Percentiles rank a stretch among this genome's conserved stretches.
These are phyloP conservation scores for Lactuca saligna DNA, from an alignment of 129 eudicot species.

Conservation along the genomic window DNA sequence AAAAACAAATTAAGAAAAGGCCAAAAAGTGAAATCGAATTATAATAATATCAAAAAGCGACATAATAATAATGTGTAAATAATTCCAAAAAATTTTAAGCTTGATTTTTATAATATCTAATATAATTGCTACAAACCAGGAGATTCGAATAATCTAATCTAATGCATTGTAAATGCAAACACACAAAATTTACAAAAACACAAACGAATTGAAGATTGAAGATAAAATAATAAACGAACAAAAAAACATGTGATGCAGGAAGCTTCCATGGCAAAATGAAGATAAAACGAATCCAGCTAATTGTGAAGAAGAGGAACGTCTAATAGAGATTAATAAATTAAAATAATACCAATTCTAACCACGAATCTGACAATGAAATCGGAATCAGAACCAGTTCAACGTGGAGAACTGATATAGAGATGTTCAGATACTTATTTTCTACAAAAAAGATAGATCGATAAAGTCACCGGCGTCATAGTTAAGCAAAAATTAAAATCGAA, in stretches of 20 bases:
- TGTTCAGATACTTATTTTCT: not conserved
- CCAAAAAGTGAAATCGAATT: slow-evolving; percentile 31
- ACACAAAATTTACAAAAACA: not conserved
- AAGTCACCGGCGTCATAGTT: not conserved
- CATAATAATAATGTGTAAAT: slow-evolving; percentile 32
- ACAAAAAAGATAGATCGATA: slow-evolving; percentile 12
- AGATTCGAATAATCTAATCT: slow-evolving; percentile 7
- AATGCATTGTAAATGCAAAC: slow-evolving; percentile 15
- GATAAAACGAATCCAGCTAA: not conserved
- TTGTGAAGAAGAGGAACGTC: slow-evolving; percentile 3
- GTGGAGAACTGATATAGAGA: not conserved
- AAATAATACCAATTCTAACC: slow-evolving; percentile 4
- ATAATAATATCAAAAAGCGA: slow-evolving; percentile 27
- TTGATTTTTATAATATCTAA: slow-evolving; percentile 3
- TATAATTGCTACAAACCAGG: slow-evolving; percentile 6
- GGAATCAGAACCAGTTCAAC: slow-evolving; percentile 17
- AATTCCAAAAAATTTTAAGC: slow-evolving; percentile 28
- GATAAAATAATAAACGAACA: not conserved
- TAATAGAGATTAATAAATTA: not conserved
- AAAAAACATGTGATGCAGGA: slow-evolving; percentile 25
- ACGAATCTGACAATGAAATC: slow-evolving; percentile 5
- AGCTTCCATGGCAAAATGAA: slow-evolving; percentile 20
- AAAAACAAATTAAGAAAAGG: slow-evolving; percentile 23
- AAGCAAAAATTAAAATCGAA: not conserved
- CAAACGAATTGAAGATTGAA: not conserved